phyloP scores from a whole-genome alignment of 495 filamentous ascomycete species.

The Filosporella fistucella region DNA sequence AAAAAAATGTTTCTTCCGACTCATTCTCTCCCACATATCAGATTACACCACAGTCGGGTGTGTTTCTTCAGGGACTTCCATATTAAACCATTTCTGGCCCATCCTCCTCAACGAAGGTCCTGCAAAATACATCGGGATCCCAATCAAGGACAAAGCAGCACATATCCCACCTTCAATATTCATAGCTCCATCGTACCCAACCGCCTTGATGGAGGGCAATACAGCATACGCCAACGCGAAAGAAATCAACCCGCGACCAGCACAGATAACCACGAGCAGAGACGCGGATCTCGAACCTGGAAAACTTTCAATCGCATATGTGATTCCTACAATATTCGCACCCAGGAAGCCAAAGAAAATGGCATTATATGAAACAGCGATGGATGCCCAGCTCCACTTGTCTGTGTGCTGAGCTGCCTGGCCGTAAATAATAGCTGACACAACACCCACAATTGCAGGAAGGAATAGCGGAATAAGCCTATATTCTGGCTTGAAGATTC shows the following conservation, averaged over 20 bases:
- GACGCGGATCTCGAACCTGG: constrained; percentile 31
- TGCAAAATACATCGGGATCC: too few species aligned
- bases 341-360: constrained; percentile 37
- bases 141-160: too few species aligned
- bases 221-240: constrained; percentile 21
- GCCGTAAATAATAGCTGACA: constrained; percentile 31
- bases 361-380: constrained; percentile 28
- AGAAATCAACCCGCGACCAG: constrained; percentile 34
- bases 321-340: constrained; percentile 35
- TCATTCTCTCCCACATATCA: too few species aligned
- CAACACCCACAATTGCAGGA: constrained; percentile 28
- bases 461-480: constrained; percentile 26
- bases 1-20: too few species aligned
- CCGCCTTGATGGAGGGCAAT: neutral
- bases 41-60: too few species aligned
- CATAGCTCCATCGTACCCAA: neutral
- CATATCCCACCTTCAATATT: too few species aligned
- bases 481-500: neutral
- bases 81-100: too few species aligned
- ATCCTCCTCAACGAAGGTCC: too few species aligned
- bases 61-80: too few species aligned
- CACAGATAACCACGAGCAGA: constrained; percentile 35
- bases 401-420: constrained; percentile 26
- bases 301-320: constrained; percentile 34
- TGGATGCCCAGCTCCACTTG: constrained; percentile 32